Base-by-base conservation (phyloP, 2,329 filamentous ascomycete genomes). In the Bipolaris zeicola region DNA sequence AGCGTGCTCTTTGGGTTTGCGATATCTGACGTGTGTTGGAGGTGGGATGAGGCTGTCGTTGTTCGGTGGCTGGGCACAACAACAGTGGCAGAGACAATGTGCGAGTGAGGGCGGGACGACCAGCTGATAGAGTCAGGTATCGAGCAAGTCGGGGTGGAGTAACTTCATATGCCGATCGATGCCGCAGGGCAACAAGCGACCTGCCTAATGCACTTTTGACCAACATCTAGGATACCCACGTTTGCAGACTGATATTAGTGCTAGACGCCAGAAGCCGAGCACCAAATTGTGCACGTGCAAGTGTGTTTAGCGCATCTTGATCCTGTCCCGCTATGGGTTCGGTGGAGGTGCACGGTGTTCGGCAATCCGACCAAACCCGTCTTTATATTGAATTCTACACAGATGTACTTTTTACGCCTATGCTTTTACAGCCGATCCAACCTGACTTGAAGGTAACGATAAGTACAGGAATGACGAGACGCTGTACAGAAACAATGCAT, bases 141-240 rank as follows among this genome's bases (percentile, higher is more conserved):
- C 49, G 45, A 45, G 38, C 18, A 39, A 49, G 39, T 59, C 58
- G 60, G 62, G 56, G 56, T 53, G 42, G 44, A 52, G 48, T 45
- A 48, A 45, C 24, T 41, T 50, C 39, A 44, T 60, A 48, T 56
- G 60, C 62, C 62, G 62, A 61, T 63, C 57, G 20, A 60, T 60
- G 44, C 55, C 61, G 50, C 45, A 50, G 58, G 42, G 43, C 22
- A 37, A 46, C 49, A 55, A 46, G 38, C 50, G 41, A 57, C 56
- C 56, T 61, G 55, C 61, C 58, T 50, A 56, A 61, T 57, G 33
- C 47, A 52, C 45, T 45, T 55, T 41, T 51, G 47, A 47, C 51
- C 39, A 44, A 51, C 47, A 55, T 55, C 18, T 46, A 34, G 38
- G 39, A n/a, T 42, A 37, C 22, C 50, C 50, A 44, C 50, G 39